These are phyloP conservation scores for Tremella yokohamensis DNA, from an alignment of 768 basidiomycete species.

Conservation along the genomic window DNA sequence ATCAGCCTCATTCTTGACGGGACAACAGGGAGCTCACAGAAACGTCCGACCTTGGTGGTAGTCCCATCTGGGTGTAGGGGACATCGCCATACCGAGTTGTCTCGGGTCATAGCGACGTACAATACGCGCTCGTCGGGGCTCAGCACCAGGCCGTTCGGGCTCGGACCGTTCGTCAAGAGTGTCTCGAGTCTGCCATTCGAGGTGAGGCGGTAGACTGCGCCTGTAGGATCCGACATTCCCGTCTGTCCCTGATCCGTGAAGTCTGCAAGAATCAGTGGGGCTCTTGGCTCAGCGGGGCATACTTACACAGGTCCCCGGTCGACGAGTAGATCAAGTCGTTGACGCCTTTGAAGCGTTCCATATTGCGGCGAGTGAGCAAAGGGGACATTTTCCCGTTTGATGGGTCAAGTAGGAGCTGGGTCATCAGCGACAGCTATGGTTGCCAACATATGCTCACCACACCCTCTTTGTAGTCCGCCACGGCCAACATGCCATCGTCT, in stretches of 20 bases:
- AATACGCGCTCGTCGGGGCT: slow-evolving; percentile 24
- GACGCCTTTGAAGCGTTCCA: slow-evolving; percentile 26
- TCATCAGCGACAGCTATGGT: not conserved
- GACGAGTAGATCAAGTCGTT: slow-evolving; percentile 23
- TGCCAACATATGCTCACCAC: slow-evolving; percentile 12
- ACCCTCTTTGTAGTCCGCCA: slow-evolving; percentile 29
- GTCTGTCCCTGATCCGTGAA: slow-evolving; percentile 36
- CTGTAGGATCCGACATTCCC: slow-evolving; percentile 29
- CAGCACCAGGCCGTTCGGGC: slow-evolving; percentile 26
- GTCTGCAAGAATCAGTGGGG: slow-evolving; percentile 11
- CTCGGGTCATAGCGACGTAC: slow-evolving; percentile 31
- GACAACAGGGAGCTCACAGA: slow-evolving; percentile 15
- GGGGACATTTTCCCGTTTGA: slow-evolving; percentile 9
- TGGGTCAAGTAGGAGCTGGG: slow-evolving; percentile 18
- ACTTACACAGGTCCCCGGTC: slow-evolving; percentile 25
- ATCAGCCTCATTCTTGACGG: not conserved
- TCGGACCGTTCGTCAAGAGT: slow-evolving; percentile 20
- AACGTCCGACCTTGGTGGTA: slow-evolving; percentile 22
- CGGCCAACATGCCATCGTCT: slow-evolving; percentile 17
- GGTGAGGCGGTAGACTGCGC: slow-evolving; percentile 21
- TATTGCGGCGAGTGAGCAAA: slow-evolving; percentile 16
- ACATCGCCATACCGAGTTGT: slow-evolving; percentile 26
- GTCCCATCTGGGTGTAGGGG: slow-evolving; percentile 26
- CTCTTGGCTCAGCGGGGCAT: not conserved
- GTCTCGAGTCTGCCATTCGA: slow-evolving; percentile 22